These are phyloP conservation scores for Crucihimalaya himalaica DNA, from an alignment of 345 rosid species.

Conservation along the genomic window DNA sequence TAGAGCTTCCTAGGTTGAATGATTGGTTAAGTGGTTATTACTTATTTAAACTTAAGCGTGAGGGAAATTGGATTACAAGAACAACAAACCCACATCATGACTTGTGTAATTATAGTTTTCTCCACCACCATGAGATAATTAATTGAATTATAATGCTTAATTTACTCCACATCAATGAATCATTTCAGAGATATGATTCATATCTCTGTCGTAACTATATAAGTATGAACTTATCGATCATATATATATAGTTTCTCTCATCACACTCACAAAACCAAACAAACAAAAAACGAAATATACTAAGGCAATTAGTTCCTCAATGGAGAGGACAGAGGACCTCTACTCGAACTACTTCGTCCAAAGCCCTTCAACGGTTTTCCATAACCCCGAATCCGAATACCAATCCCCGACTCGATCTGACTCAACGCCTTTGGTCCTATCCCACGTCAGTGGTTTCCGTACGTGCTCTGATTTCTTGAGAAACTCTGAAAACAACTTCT, in stretches of 20 bases:
- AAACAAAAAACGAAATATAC: constrained; percentile 23
- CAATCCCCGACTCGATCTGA: constrained; percentile 51
- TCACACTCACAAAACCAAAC: neutral
- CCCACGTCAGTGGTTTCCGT: constrained; percentile 45
- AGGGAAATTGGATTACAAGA: constrained; percentile 31
- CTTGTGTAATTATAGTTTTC: constrained; percentile 38
- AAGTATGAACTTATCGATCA: constrained; percentile 14
- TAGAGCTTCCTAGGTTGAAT: constrained; percentile 16
- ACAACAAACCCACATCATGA: constrained; percentile 38
- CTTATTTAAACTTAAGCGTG: constrained; percentile 30
- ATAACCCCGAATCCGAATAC: constrained; percentile 37
- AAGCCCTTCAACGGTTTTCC: constrained; percentile 64
- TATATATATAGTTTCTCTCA: constrained; percentile 14
- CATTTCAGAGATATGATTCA: neutral
- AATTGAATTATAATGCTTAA: constrained; percentile 13
- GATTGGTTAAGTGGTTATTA: constrained; percentile 26
- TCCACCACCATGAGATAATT: constrained; percentile 27
- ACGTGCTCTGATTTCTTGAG: constrained; percentile 56
- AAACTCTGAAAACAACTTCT: constrained; percentile 49
- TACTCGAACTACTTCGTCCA: constrained; percentile 63
- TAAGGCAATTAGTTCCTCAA: neutral
- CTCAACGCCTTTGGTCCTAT: constrained; percentile 32
- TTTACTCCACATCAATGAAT: constrained; percentile 1
- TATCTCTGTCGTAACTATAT: constrained; percentile 17
- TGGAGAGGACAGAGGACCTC: constrained; percentile 52